These are phyloP conservation scores for Herpetospermum pedunculosum DNA, from an alignment of 306 rosid species.

Conservation along the genomic window DNA sequence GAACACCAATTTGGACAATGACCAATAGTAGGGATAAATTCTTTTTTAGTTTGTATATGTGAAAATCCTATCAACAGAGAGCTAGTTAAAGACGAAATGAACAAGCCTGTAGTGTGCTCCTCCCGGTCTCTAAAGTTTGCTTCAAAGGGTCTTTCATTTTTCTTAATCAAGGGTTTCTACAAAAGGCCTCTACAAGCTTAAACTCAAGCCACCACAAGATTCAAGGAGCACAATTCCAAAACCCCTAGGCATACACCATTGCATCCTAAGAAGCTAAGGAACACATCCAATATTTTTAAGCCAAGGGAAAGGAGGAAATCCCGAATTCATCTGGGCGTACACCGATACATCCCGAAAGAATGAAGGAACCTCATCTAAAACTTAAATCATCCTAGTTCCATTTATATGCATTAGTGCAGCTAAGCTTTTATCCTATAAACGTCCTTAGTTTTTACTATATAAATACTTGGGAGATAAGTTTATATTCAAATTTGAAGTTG, in stretches of 20 bases:
- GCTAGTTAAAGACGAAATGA: neutral
- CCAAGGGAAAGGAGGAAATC: neutral
- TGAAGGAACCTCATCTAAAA: neutral
- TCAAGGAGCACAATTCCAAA: neutral
- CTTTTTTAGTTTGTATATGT: neutral
- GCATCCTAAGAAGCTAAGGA: neutral
- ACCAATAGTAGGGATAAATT: neutral
- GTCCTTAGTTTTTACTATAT: neutral
- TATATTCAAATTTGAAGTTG: neutral
- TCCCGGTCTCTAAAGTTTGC: neutral
- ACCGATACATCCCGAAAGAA: neutral
- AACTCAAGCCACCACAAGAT: neutral
- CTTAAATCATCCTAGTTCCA: neutral
- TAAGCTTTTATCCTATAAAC: neutral
- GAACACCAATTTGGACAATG: neutral
- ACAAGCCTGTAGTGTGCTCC: neutral
- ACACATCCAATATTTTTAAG: neutral
- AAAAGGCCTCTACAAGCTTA: neutral
- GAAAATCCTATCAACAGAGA: neutral
- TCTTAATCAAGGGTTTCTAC: neutral
- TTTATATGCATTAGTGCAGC: neutral
- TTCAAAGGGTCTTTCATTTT: neutral
- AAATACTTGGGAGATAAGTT: neutral
- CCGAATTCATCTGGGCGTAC: neutral
- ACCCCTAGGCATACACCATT: neutral